These are phyloP conservation scores for Penicillium carneum DNA, from an alignment of 2,329 filamentous ascomycete species.

Conservation along the genomic window DNA sequence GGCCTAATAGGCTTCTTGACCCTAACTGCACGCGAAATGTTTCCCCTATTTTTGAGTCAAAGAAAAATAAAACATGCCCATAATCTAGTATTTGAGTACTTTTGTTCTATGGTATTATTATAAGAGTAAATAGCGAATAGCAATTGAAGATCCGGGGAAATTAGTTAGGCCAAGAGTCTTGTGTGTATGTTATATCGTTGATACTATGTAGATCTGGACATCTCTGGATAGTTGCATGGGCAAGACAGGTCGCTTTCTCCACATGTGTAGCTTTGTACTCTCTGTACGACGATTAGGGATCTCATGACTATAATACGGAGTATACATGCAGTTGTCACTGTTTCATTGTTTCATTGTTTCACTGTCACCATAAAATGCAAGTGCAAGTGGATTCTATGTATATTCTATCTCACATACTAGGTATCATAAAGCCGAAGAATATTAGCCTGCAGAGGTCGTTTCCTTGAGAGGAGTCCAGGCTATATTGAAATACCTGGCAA, in stretches of 20 bases:
- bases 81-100: not conserved
- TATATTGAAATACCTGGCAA: constrained; percentile 22
- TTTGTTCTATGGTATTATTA: not conserved
- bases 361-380: not conserved
- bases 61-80: not conserved
- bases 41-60: constrained; percentile 8
- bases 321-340: not conserved
- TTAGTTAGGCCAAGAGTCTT: constrained; percentile 9
- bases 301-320: not conserved
- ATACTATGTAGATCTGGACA: constrained; percentile 1
- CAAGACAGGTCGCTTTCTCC: constrained; percentile 4
- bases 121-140: not conserved
- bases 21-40: not conserved
- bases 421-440: not conserved
- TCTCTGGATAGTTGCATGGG: constrained; percentile 2
- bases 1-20: constrained; percentile 6
- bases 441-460: not conserved
- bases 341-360: not conserved
- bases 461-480: constrained; percentile 10
- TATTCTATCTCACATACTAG: constrained; percentile 7
- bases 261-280: constrained; percentile 1
- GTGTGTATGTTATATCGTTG: not conserved
- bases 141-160: constrained; percentile 33
- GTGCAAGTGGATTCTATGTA: constrained; percentile 5
- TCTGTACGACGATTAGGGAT: not conserved